Percentiles rank a stretch among this genome's conserved stretches.
phyloP scores from a whole-genome alignment of 345 rosid genomes.

The Arabidopsis thaliana region DNA sequence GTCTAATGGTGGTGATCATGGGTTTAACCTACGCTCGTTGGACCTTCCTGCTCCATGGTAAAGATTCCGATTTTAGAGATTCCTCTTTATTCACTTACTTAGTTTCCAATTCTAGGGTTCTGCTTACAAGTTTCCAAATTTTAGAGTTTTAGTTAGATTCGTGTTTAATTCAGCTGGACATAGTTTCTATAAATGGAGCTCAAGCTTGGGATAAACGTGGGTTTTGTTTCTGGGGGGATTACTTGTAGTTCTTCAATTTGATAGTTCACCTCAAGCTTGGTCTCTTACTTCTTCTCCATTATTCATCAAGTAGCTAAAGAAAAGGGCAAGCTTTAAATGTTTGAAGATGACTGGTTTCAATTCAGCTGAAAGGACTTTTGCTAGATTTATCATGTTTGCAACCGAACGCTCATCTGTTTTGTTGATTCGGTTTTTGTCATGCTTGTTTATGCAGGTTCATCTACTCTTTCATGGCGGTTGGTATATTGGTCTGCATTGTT shows the following conservation, averaged over 20 bases:
- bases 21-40: constrained; percentile 54
- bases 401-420: neutral
- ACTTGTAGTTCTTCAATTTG: constrained; percentile 5
- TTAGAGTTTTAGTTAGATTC: neutral
- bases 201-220: neutral
- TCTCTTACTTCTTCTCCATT: neutral
- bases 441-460: constrained; percentile 77
- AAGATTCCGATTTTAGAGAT: neutral
- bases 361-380: neutral
- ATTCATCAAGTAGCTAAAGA: neutral
- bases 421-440: constrained; percentile 26
- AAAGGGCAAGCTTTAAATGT: constrained; percentile 3
- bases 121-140: neutral
- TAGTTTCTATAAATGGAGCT: neutral
- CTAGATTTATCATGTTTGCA: constrained; percentile 2
- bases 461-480: constrained; percentile 90
- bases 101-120: neutral
- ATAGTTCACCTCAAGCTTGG: constrained; percentile 25
- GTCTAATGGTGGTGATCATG: constrained; percentile 49
- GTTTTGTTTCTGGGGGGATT: neutral
- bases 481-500: constrained; percentile 69
- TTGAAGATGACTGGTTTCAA: constrained; percentile 18
- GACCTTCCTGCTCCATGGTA: constrained; percentile 92
- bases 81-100: neutral
- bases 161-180: neutral